Evolutionary conservation across 768 basidiomycete genomes (phyloP), one percentile per base, ranked within the genome.

Genomic region (Boletus sp.): DNA sequence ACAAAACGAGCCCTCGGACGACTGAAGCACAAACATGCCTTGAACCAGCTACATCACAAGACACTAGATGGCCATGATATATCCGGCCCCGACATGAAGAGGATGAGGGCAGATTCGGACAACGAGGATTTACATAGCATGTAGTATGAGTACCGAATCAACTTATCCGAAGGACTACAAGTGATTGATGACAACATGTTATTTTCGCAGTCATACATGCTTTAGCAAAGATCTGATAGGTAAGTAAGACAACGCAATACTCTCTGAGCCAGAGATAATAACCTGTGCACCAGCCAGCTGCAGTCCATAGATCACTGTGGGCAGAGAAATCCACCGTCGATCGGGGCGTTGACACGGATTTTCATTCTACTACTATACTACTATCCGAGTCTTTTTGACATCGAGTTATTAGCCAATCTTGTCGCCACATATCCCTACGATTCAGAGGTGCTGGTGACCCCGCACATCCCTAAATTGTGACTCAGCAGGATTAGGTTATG

Each of bases 11-110:
- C 76, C 30, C 69, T 75, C 3, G 82, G 80, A 21, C 70, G 81
- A 35, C 65, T 80, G 46, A 82, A 77, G 66, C 80, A 78, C 55
- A 82, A 81, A 65, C 70, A 69, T 37, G 80, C 80, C 1, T 64
- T 83, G 38, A 50, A 71, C 25, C 59, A 51, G 44, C 41, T 68
- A 6, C 66, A 56, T 33, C 59, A 61, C n/a, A 61, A 53, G 13
- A 41, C 47, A 5, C 39, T 5, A 11, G 50, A 51, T 9, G 30
- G 21, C n/a, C 4, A 39, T 15, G 59, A 63, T 33, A n/a, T 21
- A n/a, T 14, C 54, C 11, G 50, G 33, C 13, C 53, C 50, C 5
- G 46, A 49, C 21, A 27, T 37, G 9, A 68, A 71, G 52, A 70
- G 58, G 33, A 40, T 50, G 34, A 70, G 49, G 39, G 34, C 51